phyloP scores from a whole-genome alignment of 495 filamentous ascomycete species.

The Lasiosphaeria hispida region DNA sequence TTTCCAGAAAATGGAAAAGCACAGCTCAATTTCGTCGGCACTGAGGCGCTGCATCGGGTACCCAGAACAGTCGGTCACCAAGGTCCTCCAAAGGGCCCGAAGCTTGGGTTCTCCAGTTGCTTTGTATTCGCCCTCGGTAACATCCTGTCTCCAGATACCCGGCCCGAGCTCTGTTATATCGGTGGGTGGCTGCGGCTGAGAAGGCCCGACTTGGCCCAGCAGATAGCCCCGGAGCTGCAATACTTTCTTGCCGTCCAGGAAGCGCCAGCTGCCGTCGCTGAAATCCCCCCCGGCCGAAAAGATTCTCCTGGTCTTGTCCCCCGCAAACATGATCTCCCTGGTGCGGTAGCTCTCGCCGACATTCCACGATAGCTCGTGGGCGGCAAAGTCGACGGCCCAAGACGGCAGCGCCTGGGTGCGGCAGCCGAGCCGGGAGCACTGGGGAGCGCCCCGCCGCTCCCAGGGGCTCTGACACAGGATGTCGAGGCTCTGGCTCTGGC shows the following conservation, averaged over 20 bases:
- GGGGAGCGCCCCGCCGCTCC: neutral
- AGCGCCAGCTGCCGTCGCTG: neutral
- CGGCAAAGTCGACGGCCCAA: conserved; percentile 12
- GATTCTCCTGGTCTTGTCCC: conserved; percentile 4
- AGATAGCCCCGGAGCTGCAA: neutral
- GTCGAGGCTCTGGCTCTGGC: conserved; percentile 11
- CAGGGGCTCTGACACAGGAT: conserved; percentile 23
- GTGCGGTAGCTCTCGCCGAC: neutral
- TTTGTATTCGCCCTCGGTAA: neutral
- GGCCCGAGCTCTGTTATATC: neutral
- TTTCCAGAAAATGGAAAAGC: conserved; percentile 3
- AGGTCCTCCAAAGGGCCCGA: conserved; percentile 17
- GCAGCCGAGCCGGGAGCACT: neutral
- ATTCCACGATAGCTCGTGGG: neutral
- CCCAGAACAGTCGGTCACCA: conserved; percentile 18
- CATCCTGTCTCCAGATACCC: neutral
- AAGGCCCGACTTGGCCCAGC: conserved; percentile 1
- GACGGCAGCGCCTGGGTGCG: neutral
- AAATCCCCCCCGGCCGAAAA: neutral
- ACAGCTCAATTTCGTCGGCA: conserved; percentile 1
- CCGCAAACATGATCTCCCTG: conserved; percentile 1
- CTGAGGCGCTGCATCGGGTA: conserved; percentile 16
- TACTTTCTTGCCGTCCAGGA: neutral
- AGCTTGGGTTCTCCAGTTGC: conserved; percentile 7
- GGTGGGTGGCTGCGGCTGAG: neutral